A percentile compares a stretch with the other conserved stretches of the same genome.
Conservation (phyloP, 2,329 filamentous ascomycete species). For the Pyricularia sp. region DNA sequence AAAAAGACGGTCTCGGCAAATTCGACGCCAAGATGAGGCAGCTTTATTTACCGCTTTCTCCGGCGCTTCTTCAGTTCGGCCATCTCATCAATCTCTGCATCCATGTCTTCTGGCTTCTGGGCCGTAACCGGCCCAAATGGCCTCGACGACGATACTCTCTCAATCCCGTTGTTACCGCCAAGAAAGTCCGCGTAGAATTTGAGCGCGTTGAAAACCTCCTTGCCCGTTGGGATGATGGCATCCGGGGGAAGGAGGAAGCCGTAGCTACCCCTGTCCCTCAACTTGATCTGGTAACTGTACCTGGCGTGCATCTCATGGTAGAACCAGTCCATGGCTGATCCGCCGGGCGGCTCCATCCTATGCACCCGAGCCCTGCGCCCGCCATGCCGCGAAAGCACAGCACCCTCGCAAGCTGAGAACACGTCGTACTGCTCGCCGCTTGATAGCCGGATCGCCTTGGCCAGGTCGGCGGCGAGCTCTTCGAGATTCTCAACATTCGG, state of each 20-base stretch:
- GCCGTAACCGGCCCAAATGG: not conserved
- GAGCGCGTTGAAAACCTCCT: slow-evolving; percentile 76
- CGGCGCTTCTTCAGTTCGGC: not conserved
- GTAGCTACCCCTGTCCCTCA: slow-evolving; percentile 88
- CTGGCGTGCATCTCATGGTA: slow-evolving; percentile 76
- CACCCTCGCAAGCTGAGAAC: slow-evolving; percentile 78
- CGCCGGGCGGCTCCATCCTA: slow-evolving; percentile 66
- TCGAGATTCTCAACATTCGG: slow-evolving; percentile 87
- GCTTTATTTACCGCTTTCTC: not conserved
- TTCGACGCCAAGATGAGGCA: not conserved
- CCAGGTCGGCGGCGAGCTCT: slow-evolving; percentile 78
- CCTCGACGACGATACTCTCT: slow-evolving; percentile 20
- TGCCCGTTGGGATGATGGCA: slow-evolving; percentile 79
- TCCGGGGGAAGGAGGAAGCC: slow-evolving; percentile 84
- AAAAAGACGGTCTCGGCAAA: not conserved
- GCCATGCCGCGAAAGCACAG: slow-evolving; percentile 33
- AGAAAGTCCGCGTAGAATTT: slow-evolving; percentile 78
- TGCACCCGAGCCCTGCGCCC: slow-evolving; percentile 15
- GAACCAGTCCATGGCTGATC: slow-evolving; percentile 89
- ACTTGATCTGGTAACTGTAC: slow-evolving; percentile 89
- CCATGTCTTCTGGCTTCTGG: not conserved
- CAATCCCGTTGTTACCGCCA: slow-evolving; percentile 59
- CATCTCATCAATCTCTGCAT: slow-evolving; percentile 2
- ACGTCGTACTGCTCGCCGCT: slow-evolving; percentile 69
- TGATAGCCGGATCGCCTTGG: slow-evolving; percentile 79